A percentile compares a stretch with the other conserved stretches of the same genome.
Evolutionary conservation across 2,329 filamentous ascomycete species (phyloP).

Genomic region (Paraphoma chrysanthemicola): DNA sequence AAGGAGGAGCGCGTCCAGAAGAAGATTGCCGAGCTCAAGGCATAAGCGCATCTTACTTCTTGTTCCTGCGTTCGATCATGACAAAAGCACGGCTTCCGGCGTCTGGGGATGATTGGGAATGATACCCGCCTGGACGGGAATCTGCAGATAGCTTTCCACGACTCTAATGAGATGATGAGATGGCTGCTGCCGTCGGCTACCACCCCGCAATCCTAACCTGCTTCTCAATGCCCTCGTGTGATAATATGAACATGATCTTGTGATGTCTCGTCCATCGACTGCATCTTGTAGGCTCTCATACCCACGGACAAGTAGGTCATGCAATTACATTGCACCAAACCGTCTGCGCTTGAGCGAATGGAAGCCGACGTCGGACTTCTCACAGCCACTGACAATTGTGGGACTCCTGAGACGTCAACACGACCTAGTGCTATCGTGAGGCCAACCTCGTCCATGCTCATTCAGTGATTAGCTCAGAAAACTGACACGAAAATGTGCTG

Average conservation of each 20-base stretch:
- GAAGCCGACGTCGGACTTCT: no score
- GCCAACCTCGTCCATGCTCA: not conserved
- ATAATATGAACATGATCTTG: no score
- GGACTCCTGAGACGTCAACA: not conserved
- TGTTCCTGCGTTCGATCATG: slow-evolving; percentile 31
- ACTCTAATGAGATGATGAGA: slow-evolving; percentile 40
- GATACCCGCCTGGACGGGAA: slow-evolving; percentile 33
- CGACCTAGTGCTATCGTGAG: not conserved
- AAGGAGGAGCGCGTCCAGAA: slow-evolving; percentile 83
- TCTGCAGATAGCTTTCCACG: slow-evolving; percentile 41
- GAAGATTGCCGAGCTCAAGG: slow-evolving; percentile 84
- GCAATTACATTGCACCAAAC: not conserved
- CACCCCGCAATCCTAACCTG: slow-evolving; percentile 15
- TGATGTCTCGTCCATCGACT: no score
- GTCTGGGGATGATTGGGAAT: slow-evolving; percentile 44
- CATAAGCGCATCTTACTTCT: slow-evolving; percentile 35
- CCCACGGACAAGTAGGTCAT: not conserved
- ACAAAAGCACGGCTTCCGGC: slow-evolving; percentile 46
- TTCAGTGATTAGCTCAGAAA: not conserved
- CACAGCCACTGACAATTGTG: no score
- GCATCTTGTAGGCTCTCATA: not conserved
- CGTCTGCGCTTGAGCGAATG: no score
- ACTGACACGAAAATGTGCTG: not conserved
- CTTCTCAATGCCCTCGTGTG: no score
- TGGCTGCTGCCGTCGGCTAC: slow-evolving; percentile 32